These are phyloP conservation scores for Phaeotremella skinneri DNA, from an alignment of 768 basidiomycete genomes.

Conservation along the genomic window DNA sequence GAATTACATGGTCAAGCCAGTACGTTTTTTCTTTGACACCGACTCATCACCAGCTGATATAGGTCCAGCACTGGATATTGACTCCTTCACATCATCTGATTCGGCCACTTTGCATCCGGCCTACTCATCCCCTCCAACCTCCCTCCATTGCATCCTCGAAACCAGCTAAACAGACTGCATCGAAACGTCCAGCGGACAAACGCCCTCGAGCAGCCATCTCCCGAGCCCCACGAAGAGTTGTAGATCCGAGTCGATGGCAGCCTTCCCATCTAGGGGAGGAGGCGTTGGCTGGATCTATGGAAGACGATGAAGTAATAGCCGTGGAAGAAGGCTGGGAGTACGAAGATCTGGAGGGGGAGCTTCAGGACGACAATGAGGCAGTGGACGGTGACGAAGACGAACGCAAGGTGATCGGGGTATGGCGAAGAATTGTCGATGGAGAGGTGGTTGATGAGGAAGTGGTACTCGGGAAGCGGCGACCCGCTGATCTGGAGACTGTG, in stretches of 20 bases:
- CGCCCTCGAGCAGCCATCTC: conserved; percentile 26
- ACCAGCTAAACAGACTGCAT: conserved; percentile 11
- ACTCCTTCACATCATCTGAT: conserved; percentile 23
- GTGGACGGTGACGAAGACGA: conserved; percentile 8
- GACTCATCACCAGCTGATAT: background rate
- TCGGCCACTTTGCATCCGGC: conserved; percentile 46
- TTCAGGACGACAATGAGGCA: background rate
- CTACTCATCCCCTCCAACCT: conserved; percentile 38
- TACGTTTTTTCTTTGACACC: conserved; percentile 6
- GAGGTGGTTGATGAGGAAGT: conserved; percentile 5
- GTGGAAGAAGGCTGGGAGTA: conserved; percentile 19
- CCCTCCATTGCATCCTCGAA: conserved; percentile 4
- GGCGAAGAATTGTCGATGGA: conserved; percentile 15
- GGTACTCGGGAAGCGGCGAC: background rate
- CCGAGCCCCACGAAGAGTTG: conserved; percentile 33
- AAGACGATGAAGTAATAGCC: conserved; percentile 1
- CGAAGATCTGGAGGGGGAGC: conserved; percentile 11
- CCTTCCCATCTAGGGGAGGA: conserved; percentile 21
- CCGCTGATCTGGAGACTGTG: background rate
- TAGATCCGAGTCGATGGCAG: conserved; percentile 42
- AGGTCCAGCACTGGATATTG: conserved; percentile 32
- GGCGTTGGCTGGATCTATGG: background rate
- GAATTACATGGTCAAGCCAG: conserved; percentile 19
- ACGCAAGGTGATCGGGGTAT: conserved; percentile 10
- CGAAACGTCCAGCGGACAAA: background rate